A percentile compares a stretch with the other conserved stretches of the same genome.
Conservation (phyloP, 2,329 filamentous ascomycete species). For the Trichophyton benhamiae region DNA sequence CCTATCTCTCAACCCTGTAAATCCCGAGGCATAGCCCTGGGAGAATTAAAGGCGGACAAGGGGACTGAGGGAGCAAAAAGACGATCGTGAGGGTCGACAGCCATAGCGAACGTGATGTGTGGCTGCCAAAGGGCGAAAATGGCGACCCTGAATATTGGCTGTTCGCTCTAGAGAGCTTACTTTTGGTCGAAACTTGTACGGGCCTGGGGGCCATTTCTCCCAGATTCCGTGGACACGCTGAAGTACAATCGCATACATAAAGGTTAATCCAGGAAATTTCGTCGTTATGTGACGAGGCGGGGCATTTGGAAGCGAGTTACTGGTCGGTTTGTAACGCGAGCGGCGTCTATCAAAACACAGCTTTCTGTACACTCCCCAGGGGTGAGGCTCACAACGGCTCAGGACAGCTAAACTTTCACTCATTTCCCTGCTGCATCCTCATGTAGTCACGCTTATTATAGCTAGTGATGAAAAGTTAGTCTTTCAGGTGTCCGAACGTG, state of each 20-base stretch:
- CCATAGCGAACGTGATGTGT: neutral
- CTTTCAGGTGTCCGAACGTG: neutral
- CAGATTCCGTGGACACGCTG: neutral
- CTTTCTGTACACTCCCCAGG: neutral
- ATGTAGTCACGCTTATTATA: neutral
- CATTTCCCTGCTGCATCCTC: neutral
- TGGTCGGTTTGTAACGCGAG: constrained; percentile 10
- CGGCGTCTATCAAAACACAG: constrained; percentile 6
- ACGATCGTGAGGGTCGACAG: neutral
- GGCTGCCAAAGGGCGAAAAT: neutral
- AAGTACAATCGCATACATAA: neutral
- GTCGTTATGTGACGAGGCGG: constrained; percentile 5
- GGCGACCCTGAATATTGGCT: neutral
- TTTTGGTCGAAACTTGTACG: neutral
- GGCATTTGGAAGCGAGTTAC: constrained; percentile 12
- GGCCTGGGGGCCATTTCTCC: neutral
- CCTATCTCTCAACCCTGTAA: neutral
- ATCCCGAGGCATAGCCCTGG: constrained; percentile 1
- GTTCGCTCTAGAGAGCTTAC: neutral
- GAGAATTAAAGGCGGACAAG: neutral
- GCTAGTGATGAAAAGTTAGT: neutral
- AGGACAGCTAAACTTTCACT: neutral
- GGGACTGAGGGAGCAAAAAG: neutral
- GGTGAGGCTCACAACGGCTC: constrained; percentile 8
- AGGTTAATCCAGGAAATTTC: neutral